Evolutionary conservation across 257 asterid genomes (phyloP), one percentile per base, ranked within the genome.

Genomic region (Echium plantagineum): DNA sequence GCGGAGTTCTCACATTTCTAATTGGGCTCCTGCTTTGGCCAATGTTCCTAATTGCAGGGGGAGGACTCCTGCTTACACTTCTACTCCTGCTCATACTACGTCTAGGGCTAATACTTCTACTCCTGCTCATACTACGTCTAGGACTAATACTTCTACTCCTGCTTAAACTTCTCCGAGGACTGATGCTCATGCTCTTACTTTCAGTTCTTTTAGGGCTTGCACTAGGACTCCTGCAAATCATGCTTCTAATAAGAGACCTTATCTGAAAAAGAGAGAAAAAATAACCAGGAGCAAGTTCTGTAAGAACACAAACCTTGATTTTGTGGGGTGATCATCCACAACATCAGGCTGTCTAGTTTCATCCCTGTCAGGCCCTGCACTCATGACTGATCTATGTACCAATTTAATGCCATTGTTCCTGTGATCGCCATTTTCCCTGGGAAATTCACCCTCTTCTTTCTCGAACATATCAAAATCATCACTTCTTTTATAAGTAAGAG

Each of bases 121-220:
- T 85, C 76, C 82, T 72, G 68, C 75, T 79, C 32, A 28, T 28
- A 28, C 75, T 71, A 55, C 68, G 84, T 32, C 70, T 69, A 58
- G 82, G 69, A 70, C 74, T 71, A 35, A 68, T 62, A 64, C 71
- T 76, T 21, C 74, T 83, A 61, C 94, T 85, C 76, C 82, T 72
- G 68, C 75, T 79, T 59, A 61, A 71, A 72, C 69, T 74, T 70
- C 82, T 70, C 62, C 62, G 80, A 15, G 98, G 97, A 71, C 98
- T 93, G 54, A 93, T 80, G 80, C 98, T 91, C 95, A 84, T 85
- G 75, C 98, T 90, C 87, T 81, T 83, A 62, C 89, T 85, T 81
- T 63, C 28, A 60, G 83, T 38, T 62, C 81, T 75, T 62, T 68
- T 76, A 56, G 81, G 95, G 72, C 89, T 84, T 42, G 63, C 6